Base-by-base conservation (phyloP, 176 grass and related monocot species). In the Stipa capillata region DNA sequence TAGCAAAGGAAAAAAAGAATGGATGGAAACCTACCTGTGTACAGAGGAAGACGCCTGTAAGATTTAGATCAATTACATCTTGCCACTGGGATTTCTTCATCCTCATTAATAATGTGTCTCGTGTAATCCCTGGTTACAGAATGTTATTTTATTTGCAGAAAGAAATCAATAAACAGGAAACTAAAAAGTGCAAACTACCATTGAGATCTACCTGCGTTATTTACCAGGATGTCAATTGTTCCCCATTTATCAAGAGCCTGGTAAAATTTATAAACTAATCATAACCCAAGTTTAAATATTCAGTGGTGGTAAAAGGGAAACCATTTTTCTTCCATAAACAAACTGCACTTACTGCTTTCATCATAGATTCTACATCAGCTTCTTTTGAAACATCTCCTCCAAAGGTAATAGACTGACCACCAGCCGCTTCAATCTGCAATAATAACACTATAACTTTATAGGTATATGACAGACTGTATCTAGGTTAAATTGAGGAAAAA, bases 71-170 rank as follows among this genome's bases (percentile, higher is more conserved):
- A 82, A 99, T 99, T 69, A 99, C 96, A 76, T 99, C 96, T 85
- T 95, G 92, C 96, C 96, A 99, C 80, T 99, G 96, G 37, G 88
- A 82, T 95, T 91, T 95, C 82, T 99, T 99, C 96, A 99, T 99
- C 84, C 96, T 87, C 92, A 99, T 99, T 76, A 99, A 88, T 73
- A 99, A 82, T 57, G 92, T 93, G 44, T 99, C 96, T 40, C 96
- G 72, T 55, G 96, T 99, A 84, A 95, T 99, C 75, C 96, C 96
- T 99, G 72, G 32, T 81, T 76, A 62, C 74, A 92, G 2, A 49
- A 64, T 23, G 20, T 40, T 41, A 4, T 64, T 76, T 81, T 58
- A 76, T 17, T 53, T 48, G 11, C 45, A 9, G 59, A 73, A 34
- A 72, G n/a, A 70, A 65, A 33, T 65, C 14, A 54, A 81, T 42